Percentiles rank a stretch among this genome's conserved stretches.
phyloP scores from a whole-genome alignment of 78 protist genomes.

The Mantamonas sphyraenae region DNA sequence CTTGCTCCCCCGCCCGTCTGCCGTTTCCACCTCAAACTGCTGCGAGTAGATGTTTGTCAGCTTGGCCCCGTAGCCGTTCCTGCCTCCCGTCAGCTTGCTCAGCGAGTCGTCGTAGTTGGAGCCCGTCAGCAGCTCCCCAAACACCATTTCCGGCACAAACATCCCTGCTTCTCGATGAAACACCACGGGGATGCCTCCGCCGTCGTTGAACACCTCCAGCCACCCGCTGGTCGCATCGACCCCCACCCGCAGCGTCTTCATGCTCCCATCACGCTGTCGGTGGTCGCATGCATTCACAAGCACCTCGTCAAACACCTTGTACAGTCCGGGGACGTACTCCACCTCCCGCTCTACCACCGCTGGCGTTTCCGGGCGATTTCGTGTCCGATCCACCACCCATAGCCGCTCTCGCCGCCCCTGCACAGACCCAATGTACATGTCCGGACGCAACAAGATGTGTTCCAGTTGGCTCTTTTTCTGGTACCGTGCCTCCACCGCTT shows the following conservation, averaged over 20 bases:
- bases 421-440: conserved; percentile 91
- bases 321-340: conserved; percentile 88
- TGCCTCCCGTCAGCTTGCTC: conserved; percentile 74
- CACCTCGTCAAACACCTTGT: conserved; percentile 98
- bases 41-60: conserved; percentile 91
- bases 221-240: background rate
- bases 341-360: conserved; percentile 39
- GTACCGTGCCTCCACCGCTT: conserved; percentile 14
- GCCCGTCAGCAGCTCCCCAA: conserved; percentile 89
- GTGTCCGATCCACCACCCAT: conserved; percentile 49
- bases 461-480: conserved; percentile 71
- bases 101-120: conserved; percentile 71
- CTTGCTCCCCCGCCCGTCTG: conserved; percentile 16
- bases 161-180: conserved; percentile 78
- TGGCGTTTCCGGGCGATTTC: background rate
- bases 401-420: conserved; percentile 37
- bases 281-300: conserved; percentile 99
- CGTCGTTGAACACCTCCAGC: conserved; percentile 83
- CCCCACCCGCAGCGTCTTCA: conserved; percentile 64
- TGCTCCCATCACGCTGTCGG: conserved; percentile 80
- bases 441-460: conserved; percentile 93
- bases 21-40: conserved; percentile 68
- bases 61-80: conserved; percentile 98
- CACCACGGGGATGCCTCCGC: conserved; percentile 92
- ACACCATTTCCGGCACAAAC: conserved; percentile 91